Base-by-base conservation (phyloP, 345 rosid genomes). In the Eucalyptus globulus region DNA sequence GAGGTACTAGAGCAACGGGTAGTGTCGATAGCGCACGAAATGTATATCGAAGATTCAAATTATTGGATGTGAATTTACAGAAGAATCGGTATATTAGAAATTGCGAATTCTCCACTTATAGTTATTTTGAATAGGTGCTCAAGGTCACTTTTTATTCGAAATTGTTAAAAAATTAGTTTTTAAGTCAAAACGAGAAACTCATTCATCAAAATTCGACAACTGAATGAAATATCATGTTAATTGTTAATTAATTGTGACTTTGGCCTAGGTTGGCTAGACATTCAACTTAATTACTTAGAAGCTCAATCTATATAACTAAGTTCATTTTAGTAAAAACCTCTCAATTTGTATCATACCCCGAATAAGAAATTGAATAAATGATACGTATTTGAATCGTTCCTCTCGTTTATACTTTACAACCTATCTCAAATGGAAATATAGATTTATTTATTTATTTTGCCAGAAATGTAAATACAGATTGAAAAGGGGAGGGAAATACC, bases 111-210 rank as follows among this genome's bases (percentile, higher is more conserved):
- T 69, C 24, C 81, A 69, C 22, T 34, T 34, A 34, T 34, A 2
- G 44, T 31, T 69, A 69, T 17, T 34, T 34, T 69, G 3, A 37
- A 3, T 69, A 34, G 44, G 14, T 34, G 26, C 44, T 34, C 44
- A 6, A 69, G 40, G 14, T 34, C 26, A 5, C 7, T 34, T 69
- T 34, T 69, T 34, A 9, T 22, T 69, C 4, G 26, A 69, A 37
- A 69, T 69, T 5, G 7, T 69, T 34, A 34, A 69, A 0, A 21
- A 69, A 34, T 69, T 17, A 69, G 26, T 5, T 34, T 69, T 37
- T 15, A 34, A 34, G 14, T 69, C 1, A 0, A 4, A 34, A 69
- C 0, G 1, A 17, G 26, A 65, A n/a, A 65, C 37, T 29, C 22
- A 10, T 67, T 15, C 12, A 0, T 67, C 22, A 31, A 31, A 31